Evolutionary conservation across 129 eudicot species (phyloP).

Genomic region (Mikania micrantha): DNA sequence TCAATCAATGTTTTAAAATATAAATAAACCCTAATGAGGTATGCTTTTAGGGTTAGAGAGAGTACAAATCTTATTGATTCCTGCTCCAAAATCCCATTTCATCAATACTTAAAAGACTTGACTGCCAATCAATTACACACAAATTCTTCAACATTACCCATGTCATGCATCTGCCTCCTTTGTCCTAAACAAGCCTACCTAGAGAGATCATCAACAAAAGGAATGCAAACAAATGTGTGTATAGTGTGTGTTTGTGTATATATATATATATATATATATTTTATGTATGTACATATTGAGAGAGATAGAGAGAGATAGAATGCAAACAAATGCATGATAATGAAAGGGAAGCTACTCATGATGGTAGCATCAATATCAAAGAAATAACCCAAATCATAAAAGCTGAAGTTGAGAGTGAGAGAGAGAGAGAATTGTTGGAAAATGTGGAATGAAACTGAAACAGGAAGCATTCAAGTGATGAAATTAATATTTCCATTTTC

Average conservation of each 20-base stretch:
- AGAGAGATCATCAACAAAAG: neutral
- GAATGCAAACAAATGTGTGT: no score
- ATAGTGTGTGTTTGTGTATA: no score
- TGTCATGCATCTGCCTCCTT: slow-evolving; percentile 19
- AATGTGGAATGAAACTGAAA: slow-evolving; percentile 54
- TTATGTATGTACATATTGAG: neutral
- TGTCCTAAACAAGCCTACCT: slow-evolving; percentile 5
- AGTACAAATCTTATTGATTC: slow-evolving; percentile 26
- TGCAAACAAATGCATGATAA: slow-evolving; percentile 33
- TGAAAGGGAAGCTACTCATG: slow-evolving; percentile 40
- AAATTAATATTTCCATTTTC: slow-evolving; percentile 33
- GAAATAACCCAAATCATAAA: slow-evolving; percentile 42
- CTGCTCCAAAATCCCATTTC: slow-evolving; percentile 28
- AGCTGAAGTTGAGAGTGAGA: slow-evolving; percentile 25
- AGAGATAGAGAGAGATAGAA: neutral
- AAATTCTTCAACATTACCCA: slow-evolving; percentile 19
- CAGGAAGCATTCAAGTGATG: slow-evolving; percentile 55
- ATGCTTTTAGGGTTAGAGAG: slow-evolving; percentile 24
- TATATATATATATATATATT: neutral
- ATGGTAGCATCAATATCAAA: slow-evolving; percentile 54
- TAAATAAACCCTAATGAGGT: slow-evolving; percentile 23
- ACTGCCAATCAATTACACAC: slow-evolving; percentile 23
- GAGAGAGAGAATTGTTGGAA: slow-evolving; percentile 21
- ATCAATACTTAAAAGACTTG: slow-evolving; percentile 30
- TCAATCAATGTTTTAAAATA: no score